Conservation (phyloP, 2,329 filamentous ascomycete genomes). For the Phaeophleospora eucalypticola region DNA sequence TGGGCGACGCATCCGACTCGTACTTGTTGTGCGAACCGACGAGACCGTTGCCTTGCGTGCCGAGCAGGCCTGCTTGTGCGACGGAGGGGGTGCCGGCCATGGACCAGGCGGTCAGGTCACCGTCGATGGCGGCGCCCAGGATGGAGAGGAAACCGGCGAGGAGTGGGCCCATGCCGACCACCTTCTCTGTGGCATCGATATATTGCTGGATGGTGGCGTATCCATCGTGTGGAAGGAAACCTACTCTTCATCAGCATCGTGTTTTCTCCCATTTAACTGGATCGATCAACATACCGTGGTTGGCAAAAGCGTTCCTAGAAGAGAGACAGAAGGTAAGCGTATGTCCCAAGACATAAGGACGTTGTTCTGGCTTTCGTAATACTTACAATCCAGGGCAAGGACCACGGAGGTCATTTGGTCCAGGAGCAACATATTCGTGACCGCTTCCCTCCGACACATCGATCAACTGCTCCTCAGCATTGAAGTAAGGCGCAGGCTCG, state of each 20-base stretch:
- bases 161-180: slow-evolving; percentile 34
- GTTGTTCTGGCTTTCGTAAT: no score
- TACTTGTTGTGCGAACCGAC: slow-evolving; percentile 34
- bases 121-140: slow-evolving; percentile 32
- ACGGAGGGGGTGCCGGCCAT: slow-evolving; percentile 26
- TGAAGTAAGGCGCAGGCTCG: slow-evolving; percentile 24
- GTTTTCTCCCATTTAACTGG: no score
- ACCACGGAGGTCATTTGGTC: slow-evolving; percentile 25
- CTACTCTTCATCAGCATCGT: neutral
- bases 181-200: slow-evolving; percentile 23
- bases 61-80: slow-evolving; percentile 9
- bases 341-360: no score
- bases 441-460: slow-evolving; percentile 22
- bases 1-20: slow-evolving; percentile 34
- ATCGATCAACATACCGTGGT: slow-evolving; percentile 18
- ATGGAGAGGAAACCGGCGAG: slow-evolving; percentile 32
- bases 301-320: slow-evolving; percentile 32
- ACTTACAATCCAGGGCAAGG: slow-evolving; percentile 8
- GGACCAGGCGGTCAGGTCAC: slow-evolving; percentile 29
- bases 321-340: slow-evolving; percentile 16
- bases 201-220: slow-evolving; percentile 30
- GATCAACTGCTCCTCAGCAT: slow-evolving; percentile 28
- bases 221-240: slow-evolving; percentile 32
- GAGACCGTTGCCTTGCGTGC: slow-evolving; percentile 21
- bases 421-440: slow-evolving; percentile 28